Base-by-base conservation (phyloP, 2,329 filamentous ascomycete genomes). In the Paecilomyces sp. region DNA sequence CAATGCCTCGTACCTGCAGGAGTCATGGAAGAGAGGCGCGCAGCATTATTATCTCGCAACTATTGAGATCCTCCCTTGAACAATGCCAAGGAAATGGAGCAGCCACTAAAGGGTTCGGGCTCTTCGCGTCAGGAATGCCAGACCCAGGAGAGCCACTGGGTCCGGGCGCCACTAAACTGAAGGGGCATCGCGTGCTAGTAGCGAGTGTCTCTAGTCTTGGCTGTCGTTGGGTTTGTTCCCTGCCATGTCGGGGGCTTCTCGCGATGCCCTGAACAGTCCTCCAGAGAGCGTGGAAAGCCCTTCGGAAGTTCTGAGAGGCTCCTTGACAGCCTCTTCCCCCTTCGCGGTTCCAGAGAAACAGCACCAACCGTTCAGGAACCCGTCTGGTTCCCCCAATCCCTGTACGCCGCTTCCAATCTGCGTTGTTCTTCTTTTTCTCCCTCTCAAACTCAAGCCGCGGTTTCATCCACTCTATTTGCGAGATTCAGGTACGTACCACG, bases 281-380 rank as follows among this genome's bases (percentile, higher is more conserved):
- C n/a, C 41, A 47, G 5, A 47, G 41, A n/a, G 41, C 41, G 15
- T 47, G 36, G 36, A 47, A 47, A 53, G 51, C 51, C 51, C 11
- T 30, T 53, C 22, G 18, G 5, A 30, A 30, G 18, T 15, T 30
- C 22, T 53, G 51, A 53, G 51, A 53, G 51, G 51, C 25, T 28
- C 41, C 55, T 34, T 13, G 33, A 28, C 33, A 30, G 24, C 12
- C 51, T 30, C 51, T 62, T 36, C 54, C 13, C 33, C 31, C 55
- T 34, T 41, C 25, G 33, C 18, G 51, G 24, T 12, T 24, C 51
- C 51, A 25, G 12, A 53, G 12, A 24, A 22, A 53, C 55, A 57
- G 53, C 57, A 56, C 60, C 57, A 54, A 59, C 59, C 63, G 65
- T 61, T 62, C 65, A 62, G 65, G 61, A 63, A 62, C 62, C 64